Percentiles rank a stretch among this genome's conserved stretches.
These are phyloP conservation scores for Verticillium zaregamsianum DNA, from an alignment of 2,329 filamentous ascomycete genomes.

Conservation along the genomic window DNA sequence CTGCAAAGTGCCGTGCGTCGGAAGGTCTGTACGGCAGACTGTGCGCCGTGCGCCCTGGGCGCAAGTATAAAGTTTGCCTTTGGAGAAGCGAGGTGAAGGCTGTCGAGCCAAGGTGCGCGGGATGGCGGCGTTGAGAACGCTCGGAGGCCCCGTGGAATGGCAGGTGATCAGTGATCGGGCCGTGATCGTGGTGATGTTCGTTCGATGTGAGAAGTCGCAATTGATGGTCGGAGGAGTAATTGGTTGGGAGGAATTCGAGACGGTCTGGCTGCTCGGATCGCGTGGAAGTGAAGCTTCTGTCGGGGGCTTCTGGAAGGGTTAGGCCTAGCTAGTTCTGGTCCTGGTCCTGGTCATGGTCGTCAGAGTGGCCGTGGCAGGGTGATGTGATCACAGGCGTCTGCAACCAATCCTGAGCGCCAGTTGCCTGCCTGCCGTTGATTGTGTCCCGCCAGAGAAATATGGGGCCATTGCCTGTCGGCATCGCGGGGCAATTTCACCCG, in stretches of 20 bases:
- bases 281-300: neutral
- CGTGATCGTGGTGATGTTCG: neutral
- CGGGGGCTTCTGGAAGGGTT: neutral
- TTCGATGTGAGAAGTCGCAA: neutral
- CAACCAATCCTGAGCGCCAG: neutral
- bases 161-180: too few species aligned
- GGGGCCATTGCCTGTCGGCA: neutral
- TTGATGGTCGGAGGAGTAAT: neutral
- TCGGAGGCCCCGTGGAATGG: neutral
- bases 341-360: neutral
- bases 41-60: neutral
- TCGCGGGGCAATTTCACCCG: neutral
- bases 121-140: neutral
- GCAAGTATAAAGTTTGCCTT: neutral
- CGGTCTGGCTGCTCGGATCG: neutral
- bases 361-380: neutral
- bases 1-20: neutral
- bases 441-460: neutral
- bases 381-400: neutral
- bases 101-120: neutral
- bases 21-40: neutral
- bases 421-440: neutral
- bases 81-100: neutral
- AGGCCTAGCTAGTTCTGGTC: neutral
- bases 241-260: neutral